phyloP scores from a whole-genome alignment of 495 filamentous ascomycete species.

The Margaritispora aquatica region DNA sequence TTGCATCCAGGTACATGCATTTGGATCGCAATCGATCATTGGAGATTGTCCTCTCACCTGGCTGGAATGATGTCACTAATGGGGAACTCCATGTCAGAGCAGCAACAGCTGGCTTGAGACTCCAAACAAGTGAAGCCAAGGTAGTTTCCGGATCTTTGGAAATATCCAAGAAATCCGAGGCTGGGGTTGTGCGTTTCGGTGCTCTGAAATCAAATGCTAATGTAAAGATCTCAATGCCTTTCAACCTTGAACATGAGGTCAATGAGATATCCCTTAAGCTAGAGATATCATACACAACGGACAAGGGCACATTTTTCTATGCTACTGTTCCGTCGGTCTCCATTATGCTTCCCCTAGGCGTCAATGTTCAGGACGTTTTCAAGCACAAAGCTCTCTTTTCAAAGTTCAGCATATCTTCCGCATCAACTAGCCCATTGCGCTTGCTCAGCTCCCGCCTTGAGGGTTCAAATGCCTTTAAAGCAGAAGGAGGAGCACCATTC shows the following conservation, averaged over 20 bases:
- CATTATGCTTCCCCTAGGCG: slow-evolving; percentile 73
- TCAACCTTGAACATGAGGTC: slow-evolving; percentile 75
- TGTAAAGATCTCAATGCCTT: slow-evolving; percentile 65
- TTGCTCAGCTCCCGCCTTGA: slow-evolving; percentile 65
- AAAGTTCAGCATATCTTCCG: slow-evolving; percentile 79
- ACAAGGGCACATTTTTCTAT: slow-evolving; percentile 65
- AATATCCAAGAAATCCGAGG: slow-evolving; percentile 49
- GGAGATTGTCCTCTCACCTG: slow-evolving; percentile 66
- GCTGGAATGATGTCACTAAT: slow-evolving; percentile 66
- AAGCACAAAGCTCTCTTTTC: slow-evolving; percentile 78
- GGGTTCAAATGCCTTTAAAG: slow-evolving; percentile 61
- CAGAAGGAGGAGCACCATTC: slow-evolving; percentile 51
- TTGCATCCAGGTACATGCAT: slow-evolving; percentile 52
- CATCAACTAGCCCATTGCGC: slow-evolving; percentile 65
- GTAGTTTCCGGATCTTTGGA: slow-evolving; percentile 48
- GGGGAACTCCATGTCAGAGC: slow-evolving; percentile 70
- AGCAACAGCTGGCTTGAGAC: slow-evolving; percentile 79
- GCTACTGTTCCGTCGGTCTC: slow-evolving; percentile 56
- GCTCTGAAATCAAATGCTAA: slow-evolving; percentile 42
- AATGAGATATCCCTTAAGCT: slow-evolving; percentile 64
- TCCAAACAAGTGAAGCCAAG: slow-evolving; percentile 67
- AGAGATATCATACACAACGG: slow-evolving; percentile 74
- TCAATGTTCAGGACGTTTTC: slow-evolving; percentile 96
- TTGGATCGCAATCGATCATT: slow-evolving; percentile 71
- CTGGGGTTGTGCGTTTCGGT: slow-evolving; percentile 62